These are phyloP conservation scores for Rhodocollybia butyracea DNA, from an alignment of 768 basidiomycete species.

Conservation along the genomic window DNA sequence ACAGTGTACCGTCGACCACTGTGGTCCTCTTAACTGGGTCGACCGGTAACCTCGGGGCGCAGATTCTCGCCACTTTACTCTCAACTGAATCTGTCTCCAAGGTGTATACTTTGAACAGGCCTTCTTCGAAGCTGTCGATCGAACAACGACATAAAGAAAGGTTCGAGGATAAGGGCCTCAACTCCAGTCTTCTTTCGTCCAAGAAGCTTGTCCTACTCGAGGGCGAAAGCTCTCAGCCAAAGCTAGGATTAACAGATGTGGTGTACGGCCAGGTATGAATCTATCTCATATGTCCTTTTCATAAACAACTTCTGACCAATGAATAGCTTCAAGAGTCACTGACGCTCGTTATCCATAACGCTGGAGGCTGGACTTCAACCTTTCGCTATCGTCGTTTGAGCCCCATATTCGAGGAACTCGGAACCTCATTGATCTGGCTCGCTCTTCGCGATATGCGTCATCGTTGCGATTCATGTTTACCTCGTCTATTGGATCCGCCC, in stretches of 20 bases:
- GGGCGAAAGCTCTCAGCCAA: conserved; percentile 24
- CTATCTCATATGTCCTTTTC: background rate
- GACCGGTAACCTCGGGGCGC: conserved; percentile 38
- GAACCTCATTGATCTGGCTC: conserved; percentile 40
- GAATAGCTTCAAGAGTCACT: conserved; percentile 24
- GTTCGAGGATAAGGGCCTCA: conserved; percentile 29
- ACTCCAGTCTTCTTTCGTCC: conserved; percentile 21
- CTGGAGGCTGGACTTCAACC: conserved; percentile 37
- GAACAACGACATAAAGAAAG: conserved; percentile 16
- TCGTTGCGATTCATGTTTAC: conserved; percentile 35
- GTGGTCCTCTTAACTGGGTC: conserved; percentile 37
- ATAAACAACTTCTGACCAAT: conserved; percentile 1
- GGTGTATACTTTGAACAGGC: conserved; percentile 5
- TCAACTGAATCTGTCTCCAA: conserved; percentile 14
- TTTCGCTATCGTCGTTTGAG: conserved; percentile 48
- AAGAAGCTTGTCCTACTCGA: conserved; percentile 32
- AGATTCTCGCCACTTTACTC: conserved; percentile 28
- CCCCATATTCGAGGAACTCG: conserved; percentile 43
- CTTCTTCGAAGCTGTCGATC: conserved; percentile 10
- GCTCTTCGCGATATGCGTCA: conserved; percentile 11
- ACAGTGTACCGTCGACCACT: conserved; percentile 1
- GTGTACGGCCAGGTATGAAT: conserved; percentile 19
- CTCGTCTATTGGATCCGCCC: conserved; percentile 35
- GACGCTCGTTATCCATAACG: conserved; percentile 37
- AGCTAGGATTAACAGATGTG: conserved; percentile 17